Base-by-base conservation (phyloP, 371 early-diverging fungal genomes). In the Mucor indicus region DNA sequence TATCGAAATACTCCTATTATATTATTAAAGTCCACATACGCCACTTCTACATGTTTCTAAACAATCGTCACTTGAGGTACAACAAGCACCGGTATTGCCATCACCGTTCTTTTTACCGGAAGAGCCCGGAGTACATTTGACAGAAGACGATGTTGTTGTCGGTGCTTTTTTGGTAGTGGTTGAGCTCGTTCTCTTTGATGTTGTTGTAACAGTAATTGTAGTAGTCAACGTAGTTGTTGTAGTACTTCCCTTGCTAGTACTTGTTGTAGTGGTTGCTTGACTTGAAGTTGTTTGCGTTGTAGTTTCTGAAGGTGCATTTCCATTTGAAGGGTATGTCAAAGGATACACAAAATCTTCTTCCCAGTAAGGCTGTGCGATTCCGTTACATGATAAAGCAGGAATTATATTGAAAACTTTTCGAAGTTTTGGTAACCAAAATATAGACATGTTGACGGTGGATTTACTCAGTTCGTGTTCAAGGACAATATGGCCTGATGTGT, bases 381-480 rank as follows among this genome's bases (percentile, higher is more conserved):
- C 72, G 47, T 70, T 69, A 49, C 78, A 78, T 36, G 60, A 43
- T 20, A 71, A 59, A 16, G 69, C 64, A 42, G 72, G 67, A 39
- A 72, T 57, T 12, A 75, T 73, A 29, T 67, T 61, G 50, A 70
- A 75, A 10, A 53, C 51, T 24, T 62, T 42, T 39, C 69, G 62
- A 10, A 78, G 40, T n/a, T 55, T 44, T 17, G 75, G 72, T 36
- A 75, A 39, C 75, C 75, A 74, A 24, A 66, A 64, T 43, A 72
- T 71, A 22, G 75, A 57, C 61, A 78, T 57, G 25, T 64, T 57
- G 24, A 75, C 69, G 15, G 75, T 75, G n/a, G 65, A 40, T 50
- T 66, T 64, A 40, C 68, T 70, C 30, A 72, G 50, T 46, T 78
- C 75, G 57, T 78, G 78, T 47, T 78, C 70, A 48, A 78, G 66